Evolutionary conservation across 1,284 basidiomycete genomes (phyloP).

Genomic region (Mycena sp.): DNA sequence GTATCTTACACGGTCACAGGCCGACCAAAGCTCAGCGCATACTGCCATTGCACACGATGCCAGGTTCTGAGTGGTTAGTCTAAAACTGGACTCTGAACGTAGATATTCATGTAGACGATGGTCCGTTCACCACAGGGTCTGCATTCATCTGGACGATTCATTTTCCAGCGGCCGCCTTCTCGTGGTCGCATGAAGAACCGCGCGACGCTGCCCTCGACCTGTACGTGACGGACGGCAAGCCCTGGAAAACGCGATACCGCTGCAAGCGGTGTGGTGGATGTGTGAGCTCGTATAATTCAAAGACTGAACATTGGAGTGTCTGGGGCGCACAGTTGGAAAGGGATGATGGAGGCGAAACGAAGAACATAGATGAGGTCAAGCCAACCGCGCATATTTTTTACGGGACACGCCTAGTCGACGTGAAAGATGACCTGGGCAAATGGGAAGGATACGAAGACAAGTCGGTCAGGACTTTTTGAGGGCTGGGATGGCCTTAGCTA

Average conservation of each 20-base stretch:
- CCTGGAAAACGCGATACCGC: conserved; percentile 65
- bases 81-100: too few species aligned
- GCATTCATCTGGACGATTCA: conserved; percentile 72
- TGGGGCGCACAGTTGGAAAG: conserved; percentile 65
- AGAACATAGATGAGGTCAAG: conserved; percentile 59
- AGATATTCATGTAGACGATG: too few species aligned
- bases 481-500: too few species aligned
- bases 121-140: conserved; percentile 50
- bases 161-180: conserved; percentile 56
- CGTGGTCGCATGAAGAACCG: conserved; percentile 58
- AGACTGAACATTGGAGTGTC: conserved; percentile 57
- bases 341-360: conserved; percentile 55
- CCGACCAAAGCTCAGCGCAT: conserved; percentile 61
- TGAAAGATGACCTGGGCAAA: conserved; percentile 63
- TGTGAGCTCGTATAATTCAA: conserved; percentile 60
- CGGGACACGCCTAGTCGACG: conserved; percentile 64
- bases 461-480: conserved; percentile 44
- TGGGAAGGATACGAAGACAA: conserved; percentile 67
- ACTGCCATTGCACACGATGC: conserved; percentile 73
- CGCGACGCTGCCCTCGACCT: conserved; percentile 49
- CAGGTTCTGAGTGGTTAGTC: conserved; percentile 49
- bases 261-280: conserved; percentile 67
- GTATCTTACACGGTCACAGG: conserved; percentile 56
- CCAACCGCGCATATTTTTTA: conserved; percentile 75
- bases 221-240: conserved; percentile 56